These are phyloP conservation scores for Perilla frutescens DNA, from an alignment of 257 asterid species.

Conservation along the genomic window DNA sequence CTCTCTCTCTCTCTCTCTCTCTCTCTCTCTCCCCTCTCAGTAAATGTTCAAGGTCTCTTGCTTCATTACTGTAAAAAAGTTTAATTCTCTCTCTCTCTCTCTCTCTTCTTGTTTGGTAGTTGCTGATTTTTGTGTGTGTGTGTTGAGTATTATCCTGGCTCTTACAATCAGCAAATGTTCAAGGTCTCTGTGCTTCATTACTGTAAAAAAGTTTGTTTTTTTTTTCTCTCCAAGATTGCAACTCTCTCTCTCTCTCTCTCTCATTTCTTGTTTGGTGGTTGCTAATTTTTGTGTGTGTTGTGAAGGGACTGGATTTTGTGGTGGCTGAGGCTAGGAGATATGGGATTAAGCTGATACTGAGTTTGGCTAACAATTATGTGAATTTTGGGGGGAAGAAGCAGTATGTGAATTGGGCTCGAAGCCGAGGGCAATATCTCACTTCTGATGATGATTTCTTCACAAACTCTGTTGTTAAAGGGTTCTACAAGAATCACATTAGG, in stretches of 20 bases:
- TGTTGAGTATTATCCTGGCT: too few relatives aligned
- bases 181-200: too few relatives aligned
- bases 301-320: slow-evolving; percentile 91
- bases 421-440: slow-evolving; percentile 60
- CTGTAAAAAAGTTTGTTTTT: too few relatives aligned
- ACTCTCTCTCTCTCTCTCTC: neutral
- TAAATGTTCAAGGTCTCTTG: too few relatives aligned
- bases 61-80: too few relatives aligned
- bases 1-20: too few relatives aligned
- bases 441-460: slow-evolving; percentile 93
- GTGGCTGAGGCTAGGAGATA: slow-evolving; percentile 78
- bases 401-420: slow-evolving; percentile 90
- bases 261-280: too few relatives aligned
- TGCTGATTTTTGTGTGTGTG: too few relatives aligned
- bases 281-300: neutral
- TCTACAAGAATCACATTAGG: slow-evolving; percentile 74
- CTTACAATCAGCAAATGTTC: too few relatives aligned
- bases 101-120: too few relatives aligned
- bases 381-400: slow-evolving; percentile 90
- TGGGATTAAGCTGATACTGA: slow-evolving; percentile 73
- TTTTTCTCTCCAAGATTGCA: neutral
- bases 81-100: too few relatives aligned
- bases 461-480: slow-evolving; percentile 63
- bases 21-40: too few relatives aligned
- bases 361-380: slow-evolving; percentile 83